Conservation (phyloP, 73 alveolate genomes). For the Uronychia setigera region DNA sequence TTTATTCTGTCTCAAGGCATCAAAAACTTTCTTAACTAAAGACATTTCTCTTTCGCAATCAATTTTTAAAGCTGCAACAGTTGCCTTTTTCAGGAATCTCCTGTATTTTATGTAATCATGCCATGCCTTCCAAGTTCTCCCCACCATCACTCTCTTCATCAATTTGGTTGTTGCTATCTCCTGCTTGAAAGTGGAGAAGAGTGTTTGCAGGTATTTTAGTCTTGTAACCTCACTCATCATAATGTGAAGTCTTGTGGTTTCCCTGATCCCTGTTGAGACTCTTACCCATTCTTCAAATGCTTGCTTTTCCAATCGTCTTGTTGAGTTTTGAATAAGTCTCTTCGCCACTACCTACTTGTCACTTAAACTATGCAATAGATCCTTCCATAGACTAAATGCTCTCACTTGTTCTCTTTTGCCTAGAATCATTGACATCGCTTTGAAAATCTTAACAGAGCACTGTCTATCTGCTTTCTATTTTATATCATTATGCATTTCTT, state of each 20-base stretch:
- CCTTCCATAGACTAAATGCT: not conserved
- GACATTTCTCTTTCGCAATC: not conserved
- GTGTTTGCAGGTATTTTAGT: conserved; percentile 24
- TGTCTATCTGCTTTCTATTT: not conserved
- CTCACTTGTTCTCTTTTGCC: not conserved
- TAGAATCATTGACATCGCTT: not conserved
- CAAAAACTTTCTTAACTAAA: conserved; percentile 25
- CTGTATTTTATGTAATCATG: conserved; percentile 26
- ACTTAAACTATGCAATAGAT: not conserved
- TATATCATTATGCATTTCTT: not conserved
- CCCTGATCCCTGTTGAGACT: not conserved
- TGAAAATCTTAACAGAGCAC: not conserved
- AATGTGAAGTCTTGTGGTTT: conserved; percentile 9
- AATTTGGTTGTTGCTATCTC: not conserved
- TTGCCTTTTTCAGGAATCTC: conserved; percentile 9
- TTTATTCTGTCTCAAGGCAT: conserved; percentile 23
- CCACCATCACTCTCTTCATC: conserved; percentile 4
- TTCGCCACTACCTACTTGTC: not conserved
- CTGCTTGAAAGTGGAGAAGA: conserved; percentile 20
- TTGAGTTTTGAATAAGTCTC: not conserved
- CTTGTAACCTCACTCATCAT: conserved; percentile 9
- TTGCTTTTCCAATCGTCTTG: not conserved
- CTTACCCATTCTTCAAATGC: conserved; percentile 36
- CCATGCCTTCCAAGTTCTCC: conserved; percentile 38
- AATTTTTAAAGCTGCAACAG: conserved; percentile 4